Base-by-base conservation (phyloP, 129 eudicot genomes). In the Gnaphalium uliginosum region DNA sequence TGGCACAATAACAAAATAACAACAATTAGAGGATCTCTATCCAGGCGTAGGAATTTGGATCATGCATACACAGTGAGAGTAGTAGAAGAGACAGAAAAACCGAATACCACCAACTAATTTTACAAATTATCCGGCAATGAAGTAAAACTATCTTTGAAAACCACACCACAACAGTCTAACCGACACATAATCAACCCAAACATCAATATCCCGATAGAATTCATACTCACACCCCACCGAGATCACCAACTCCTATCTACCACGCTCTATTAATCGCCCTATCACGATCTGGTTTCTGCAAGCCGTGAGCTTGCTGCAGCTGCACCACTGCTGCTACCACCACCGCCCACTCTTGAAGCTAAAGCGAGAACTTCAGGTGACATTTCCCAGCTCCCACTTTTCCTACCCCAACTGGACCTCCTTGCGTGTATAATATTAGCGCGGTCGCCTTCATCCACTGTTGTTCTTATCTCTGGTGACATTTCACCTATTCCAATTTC, bases 311-410 rank as follows among this genome's bases (percentile, higher is more conserved):
- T 75, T 11, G 76, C 76, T 63, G 76, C 79, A 60, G 79, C 79
- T 68, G 78, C 78, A 68, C 85, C 78, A 56, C 87, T 76, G 70
- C 86, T 74, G 72, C 86, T 70, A 59, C 89, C 80, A 77, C 91
- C 78, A 4, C 93, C 92, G 6, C 87, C 96, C 50, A 88, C 82
- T 77, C 98, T 87, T 6, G 98, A 85, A 13, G 93, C 96, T 83
- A 94, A 81, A 21, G 99, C 96, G 61, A 94, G 84, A 62, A 94
- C 94, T 76, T 91, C 99, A 4, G 99, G 99, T 13, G 99, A 94
- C 97, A 87, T 91, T 30, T 91, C 99, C 99, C 99, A 94, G 83
- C 83, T 91, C 76, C 97, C 97, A 15, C 97, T 91, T 77, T 86
- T 87, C 83, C 99, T 85, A 43, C 99, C 97, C 99, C 97, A 87